Evolutionary conservation across 108 stramenopile species (phyloP), one percentile per base, ranked within the genome.

Genomic region (Licmophora abbreviata): DNA sequence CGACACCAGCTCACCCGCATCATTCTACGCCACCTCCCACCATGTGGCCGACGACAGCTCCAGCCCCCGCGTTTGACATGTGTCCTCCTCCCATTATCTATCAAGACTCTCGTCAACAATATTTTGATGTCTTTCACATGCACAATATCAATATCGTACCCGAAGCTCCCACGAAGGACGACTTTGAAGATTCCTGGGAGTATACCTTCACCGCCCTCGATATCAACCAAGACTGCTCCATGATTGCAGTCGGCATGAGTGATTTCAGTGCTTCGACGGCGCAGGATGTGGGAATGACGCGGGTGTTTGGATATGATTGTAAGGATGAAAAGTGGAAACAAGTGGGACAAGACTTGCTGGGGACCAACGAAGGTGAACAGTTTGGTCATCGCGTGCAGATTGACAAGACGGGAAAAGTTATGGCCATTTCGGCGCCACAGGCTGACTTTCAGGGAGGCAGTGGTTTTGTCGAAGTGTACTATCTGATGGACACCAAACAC

Each of bases 401-500:
- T 1, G 38, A 36, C 4, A 37, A 25, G 4, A 38, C 38, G 22
- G 52, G 52, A 1, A 54, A 40, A 4, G 11, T 41, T 26, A 54
- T 54, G 52, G 52, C 52, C 2, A 21, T 54, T 24, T 40, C 52
- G 1, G 52, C 52, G 10, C 37, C 37, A 15, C 36, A 41, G 15
- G 22, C 45, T 20, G 8, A 36, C 12, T 37, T 41, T 11, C 38
- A 54, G 4, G 37, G 36, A 3, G 52, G 36, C 21, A 54, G 41
- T 12, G 52, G 52, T n/a, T 54, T 54, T 54, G 52, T 54, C 20
- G 40, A 54, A 18, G 52, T 54, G n/a, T 54, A 40, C 38, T 41
- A 24, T 41, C 36, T 54, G 10, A 27, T 41, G 25, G 52, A 41
- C 2, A 54, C 22, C 22, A n/a, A n/a, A 3, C n/a, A n/a, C n/a